Conservation (phyloP, 1,284 basidiomycete species). For the Retiboletus fuscus region DNA sequence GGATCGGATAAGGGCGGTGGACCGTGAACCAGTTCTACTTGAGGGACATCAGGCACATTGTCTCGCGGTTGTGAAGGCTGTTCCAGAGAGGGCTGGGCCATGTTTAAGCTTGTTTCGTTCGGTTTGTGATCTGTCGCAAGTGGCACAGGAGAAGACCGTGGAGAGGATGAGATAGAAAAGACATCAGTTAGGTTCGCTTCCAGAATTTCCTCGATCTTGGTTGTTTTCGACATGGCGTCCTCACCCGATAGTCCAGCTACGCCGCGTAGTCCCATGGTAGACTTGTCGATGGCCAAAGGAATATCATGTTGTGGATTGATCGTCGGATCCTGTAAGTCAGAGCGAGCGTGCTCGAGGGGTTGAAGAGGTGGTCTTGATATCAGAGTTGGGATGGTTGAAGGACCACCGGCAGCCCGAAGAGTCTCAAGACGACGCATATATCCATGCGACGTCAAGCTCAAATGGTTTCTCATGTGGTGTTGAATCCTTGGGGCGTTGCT, state of each 20-base stretch:
- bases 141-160: constrained; percentile 26
- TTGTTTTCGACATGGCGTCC: constrained; percentile 19
- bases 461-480: background rate
- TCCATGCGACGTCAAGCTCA: constrained; percentile 11
- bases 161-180: constrained; percentile 39
- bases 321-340: background rate
- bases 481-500: background rate
- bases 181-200: constrained; percentile 17
- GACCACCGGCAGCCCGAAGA: background rate
- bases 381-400: background rate
- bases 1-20: constrained; percentile 7
- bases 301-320: background rate
- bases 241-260: constrained; percentile 6
- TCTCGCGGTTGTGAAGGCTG: constrained; percentile 6
- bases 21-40: constrained; percentile 6
- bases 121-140: background rate
- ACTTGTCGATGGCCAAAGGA: background rate
- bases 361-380: constrained; percentile 1
- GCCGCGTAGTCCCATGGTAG: background rate
- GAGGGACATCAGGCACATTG: background rate
- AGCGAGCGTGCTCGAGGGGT: background rate
- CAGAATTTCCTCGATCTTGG: constrained; percentile 40
- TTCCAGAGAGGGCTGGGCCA: background rate
- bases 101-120: background rate
- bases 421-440: constrained; percentile 28